Percentiles rank a stretch among this genome's conserved stretches.
phyloP scores from a whole-genome alignment of 169 alveolate genomes.

The Cardiosporidium cionae region DNA sequence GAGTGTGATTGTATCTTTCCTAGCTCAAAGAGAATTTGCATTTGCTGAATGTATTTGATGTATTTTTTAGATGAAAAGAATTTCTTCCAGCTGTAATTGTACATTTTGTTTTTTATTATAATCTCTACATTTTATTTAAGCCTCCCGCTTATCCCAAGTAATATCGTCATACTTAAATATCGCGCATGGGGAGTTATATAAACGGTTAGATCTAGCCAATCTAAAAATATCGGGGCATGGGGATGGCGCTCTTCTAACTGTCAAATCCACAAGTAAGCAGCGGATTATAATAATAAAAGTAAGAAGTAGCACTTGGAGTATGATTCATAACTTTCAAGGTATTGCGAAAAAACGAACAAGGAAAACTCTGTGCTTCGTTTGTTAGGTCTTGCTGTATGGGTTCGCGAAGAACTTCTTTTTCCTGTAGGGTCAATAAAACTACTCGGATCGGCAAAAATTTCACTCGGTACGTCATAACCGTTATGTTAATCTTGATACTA shows the following conservation, averaged over 20 bases:
- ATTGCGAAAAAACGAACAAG: neutral
- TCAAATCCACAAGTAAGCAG: slow-evolving; percentile 57
- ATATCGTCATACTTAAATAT: slow-evolving; percentile 46
- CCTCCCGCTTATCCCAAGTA: slow-evolving; percentile 45
- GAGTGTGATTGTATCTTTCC: neutral
- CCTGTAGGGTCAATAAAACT: neutral
- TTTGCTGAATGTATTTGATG: neutral
- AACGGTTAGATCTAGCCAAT: slow-evolving; percentile 48
- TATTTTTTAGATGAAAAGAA: neutral
- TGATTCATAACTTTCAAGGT: neutral
- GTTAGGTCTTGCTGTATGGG: neutral
- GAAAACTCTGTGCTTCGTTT: neutral
- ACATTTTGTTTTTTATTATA: no score
- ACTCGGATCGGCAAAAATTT: neutral
- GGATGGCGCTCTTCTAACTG: slow-evolving; percentile 67
- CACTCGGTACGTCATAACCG: neutral
- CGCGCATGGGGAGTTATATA: slow-evolving; percentile 40
- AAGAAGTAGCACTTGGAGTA: neutral
- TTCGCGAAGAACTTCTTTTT: neutral
- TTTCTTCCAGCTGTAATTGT: neutral
- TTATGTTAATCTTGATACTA: neutral
- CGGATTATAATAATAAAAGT: neutral
- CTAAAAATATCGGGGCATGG: slow-evolving; percentile 65
- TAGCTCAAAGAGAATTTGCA: neutral
- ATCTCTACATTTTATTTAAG: neutral